These are phyloP conservation scores for Sophora flavescens DNA, from an alignment of 306 rosid genomes.

Conservation along the genomic window DNA sequence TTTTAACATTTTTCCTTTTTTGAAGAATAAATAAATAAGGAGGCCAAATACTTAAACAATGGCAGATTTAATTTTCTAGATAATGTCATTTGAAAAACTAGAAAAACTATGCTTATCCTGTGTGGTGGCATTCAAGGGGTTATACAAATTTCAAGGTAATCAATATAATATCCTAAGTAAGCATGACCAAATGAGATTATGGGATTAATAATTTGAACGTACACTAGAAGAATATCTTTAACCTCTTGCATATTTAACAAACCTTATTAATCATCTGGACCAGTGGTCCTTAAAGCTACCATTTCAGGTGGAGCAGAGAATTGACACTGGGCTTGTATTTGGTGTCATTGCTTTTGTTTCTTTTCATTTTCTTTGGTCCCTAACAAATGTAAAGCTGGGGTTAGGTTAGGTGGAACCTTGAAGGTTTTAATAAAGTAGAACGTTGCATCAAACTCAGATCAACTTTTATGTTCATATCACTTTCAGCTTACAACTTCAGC, in stretches of 20 bases:
- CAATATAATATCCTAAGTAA: conserved; percentile 16
- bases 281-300: conserved; percentile 52
- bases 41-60: neutral
- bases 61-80: conserved; percentile 22
- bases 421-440: conserved; percentile 45
- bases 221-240: conserved; percentile 23
- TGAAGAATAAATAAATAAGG: neutral
- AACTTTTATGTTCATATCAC: conserved; percentile 46
- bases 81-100: neutral
- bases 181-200: conserved; percentile 28
- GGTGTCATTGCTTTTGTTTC: conserved; percentile 24
- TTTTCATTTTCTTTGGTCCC: neutral
- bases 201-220: conserved; percentile 29
- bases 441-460: conserved; percentile 28
- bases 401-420: conserved; percentile 48
- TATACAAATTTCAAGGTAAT: conserved; percentile 36
- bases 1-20: neutral
- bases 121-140: neutral
- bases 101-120: neutral
- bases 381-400: conserved; percentile 35
- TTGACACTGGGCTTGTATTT: conserved; percentile 34
- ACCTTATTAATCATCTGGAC: conserved; percentile 39
- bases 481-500: conserved; percentile 47
- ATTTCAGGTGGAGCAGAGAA: conserved; percentile 27
- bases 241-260: conserved; percentile 37